Base-by-base conservation (phyloP, 345 rosid species). In the Citrus inodora region DNA sequence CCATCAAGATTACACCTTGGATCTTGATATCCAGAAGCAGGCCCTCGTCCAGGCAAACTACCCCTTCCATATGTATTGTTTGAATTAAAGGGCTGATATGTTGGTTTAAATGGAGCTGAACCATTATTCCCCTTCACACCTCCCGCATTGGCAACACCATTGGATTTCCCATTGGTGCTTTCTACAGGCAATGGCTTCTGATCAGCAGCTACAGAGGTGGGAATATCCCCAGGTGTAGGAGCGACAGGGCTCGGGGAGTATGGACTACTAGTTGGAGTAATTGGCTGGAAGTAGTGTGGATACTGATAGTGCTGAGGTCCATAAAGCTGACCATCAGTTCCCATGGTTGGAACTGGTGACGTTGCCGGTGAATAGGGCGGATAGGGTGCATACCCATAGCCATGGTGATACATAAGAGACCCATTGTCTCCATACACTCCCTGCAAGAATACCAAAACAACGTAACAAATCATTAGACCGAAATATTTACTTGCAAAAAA, bases 281-380 rank as follows among this genome's bases (percentile, higher is more conserved):
- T 70, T 0, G 97, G 94, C 79, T 87, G 94, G 76, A 90, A 92
- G 81, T 82, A 93, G 70, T 83, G 80, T 65, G 98, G 98, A 85
- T 95, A 95, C 85, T 95, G 97, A 76, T 95, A 95, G 72, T 95
- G 95, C 84, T 93, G 98, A 71, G 91, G 91, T 40, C 90, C 98
- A 85, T 92, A 93, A 21, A 92, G 66, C 79, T 92, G 98, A 71
- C 89, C 92, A 77, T 93, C 98, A 76, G 88, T 92, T 33, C 94
- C 97, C 86, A 90, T 30, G 63, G 91, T 83, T 37, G 98, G 98
- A 78, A 87, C 95, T 1, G 95, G 95, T 9, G 97, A 87, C 73
- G 85, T 80, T 48, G 97, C 94, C 0, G 97, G 98, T n/a, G 98
- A 93, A 82, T 93, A 95, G 37, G 98, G 98, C 3, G 76, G 87